A percentile compares a stretch with the other conserved stretches of the same genome.
Conservation (phyloP, 2,329 filamentous ascomycete genomes). For the Arthrobotrys conoides region DNA sequence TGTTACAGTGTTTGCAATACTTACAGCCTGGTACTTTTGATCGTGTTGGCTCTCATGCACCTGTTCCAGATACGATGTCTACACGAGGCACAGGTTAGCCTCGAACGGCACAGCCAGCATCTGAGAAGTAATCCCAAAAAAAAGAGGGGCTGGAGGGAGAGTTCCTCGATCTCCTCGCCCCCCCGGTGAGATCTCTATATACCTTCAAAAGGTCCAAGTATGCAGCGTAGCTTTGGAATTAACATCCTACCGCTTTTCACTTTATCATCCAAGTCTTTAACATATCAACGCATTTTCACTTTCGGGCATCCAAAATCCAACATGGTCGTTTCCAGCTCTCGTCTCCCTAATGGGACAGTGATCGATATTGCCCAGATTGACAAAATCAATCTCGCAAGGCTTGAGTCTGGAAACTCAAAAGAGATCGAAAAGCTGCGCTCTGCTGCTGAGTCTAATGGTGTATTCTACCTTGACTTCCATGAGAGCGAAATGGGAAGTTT, state of each 20-base stretch:
- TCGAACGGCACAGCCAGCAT: conserved; percentile 5
- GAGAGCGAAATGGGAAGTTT: conserved; percentile 31
- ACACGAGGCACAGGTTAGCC: conserved; percentile 1
- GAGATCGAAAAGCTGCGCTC: conserved; percentile 40
- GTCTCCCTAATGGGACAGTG: conserved; percentile 19
- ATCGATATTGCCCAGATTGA: conserved; percentile 32
- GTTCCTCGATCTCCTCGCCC: background rate
- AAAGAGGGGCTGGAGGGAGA: conserved; percentile 14
- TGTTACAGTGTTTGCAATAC: background rate
- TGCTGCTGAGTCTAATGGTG: conserved; percentile 25
- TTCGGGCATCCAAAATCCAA: conserved; percentile 21
- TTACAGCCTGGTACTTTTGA: background rate
- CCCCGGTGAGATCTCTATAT: background rate
- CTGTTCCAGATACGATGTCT: background rate
- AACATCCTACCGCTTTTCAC: conserved; percentile 1
- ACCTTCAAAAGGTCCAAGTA: conserved; percentile 20
- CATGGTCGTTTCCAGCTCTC: conserved; percentile 3
- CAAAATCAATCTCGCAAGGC: conserved; percentile 29
- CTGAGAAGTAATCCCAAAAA: background rate
- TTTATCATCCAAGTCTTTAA: background rate
- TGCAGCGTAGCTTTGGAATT: background rate
- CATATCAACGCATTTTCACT: conserved; percentile 24
- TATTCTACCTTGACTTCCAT: conserved; percentile 51
- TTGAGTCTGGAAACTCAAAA: conserved; percentile 20
- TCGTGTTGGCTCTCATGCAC: background rate